Evolutionary conservation across 495 filamentous ascomycete genomes (phyloP), one percentile per base, ranked within the genome.

Genomic region (Neurospora terricola): DNA sequence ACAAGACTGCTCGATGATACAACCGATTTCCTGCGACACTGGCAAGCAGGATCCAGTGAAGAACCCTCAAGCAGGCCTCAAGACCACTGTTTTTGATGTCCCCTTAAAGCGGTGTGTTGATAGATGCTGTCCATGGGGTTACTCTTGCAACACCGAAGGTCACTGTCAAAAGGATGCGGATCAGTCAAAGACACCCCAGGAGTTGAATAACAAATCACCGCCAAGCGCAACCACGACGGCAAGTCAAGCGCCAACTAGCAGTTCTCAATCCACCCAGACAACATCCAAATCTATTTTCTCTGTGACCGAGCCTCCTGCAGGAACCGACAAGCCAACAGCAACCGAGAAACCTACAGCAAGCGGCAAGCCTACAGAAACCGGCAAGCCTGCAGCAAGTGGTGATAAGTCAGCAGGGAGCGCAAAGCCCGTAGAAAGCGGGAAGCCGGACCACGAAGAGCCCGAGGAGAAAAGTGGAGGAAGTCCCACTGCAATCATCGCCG

Each of bases 101-200:
- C 74, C 82, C 16, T 82, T 94, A 14, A 80, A 82, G 62, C 84
- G 80, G 66, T 94, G 92, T 73, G 88, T 87, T 21, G 73, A 70
- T n/a, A 82, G 79, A 10, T 96, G 93, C 81, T 96, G 93, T 78
- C 94, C 94, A 0, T 89, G 91, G 76, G 94, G 94, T 23, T 97
- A 92, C 78, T 85, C 81, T 18, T 97, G 94, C 82, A 78, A 82
- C 34, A 81, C 82, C 71, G 75, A 76, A 21, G 74, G 84, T 59
- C 71, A 85, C 73, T 86, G 86, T 70, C 73, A 77, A 27, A 81
- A 70, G 75, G 75, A 85, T 70, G 39, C 70, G 5, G 78, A 85
- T 74, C 85, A 87, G 73, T 66, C 54, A 34, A 66, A 66, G 14
- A 66, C 54, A 16, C 54, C 54, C 3, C 54, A 66, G 7, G 54